Percentiles rank a stretch among this genome's conserved stretches.
Conservation (phyloP, 2,329 filamentous ascomycete species). For the Alternaria postmessia region DNA sequence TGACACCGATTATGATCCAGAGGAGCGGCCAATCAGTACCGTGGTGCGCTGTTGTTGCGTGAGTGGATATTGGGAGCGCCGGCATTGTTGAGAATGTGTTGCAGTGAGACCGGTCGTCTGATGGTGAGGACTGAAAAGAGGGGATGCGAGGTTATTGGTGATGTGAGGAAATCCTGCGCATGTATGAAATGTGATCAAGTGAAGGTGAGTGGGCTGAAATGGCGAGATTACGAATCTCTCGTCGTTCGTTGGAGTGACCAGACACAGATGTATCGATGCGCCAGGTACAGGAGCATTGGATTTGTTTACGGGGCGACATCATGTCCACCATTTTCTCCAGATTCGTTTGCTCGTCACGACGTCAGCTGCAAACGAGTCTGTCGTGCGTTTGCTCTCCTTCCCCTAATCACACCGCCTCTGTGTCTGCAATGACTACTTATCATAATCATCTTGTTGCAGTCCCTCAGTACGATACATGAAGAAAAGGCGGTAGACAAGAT, state of each 20-base stretch:
- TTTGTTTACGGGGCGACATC: not conserved
- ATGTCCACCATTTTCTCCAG: not conserved
- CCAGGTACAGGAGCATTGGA: not conserved
- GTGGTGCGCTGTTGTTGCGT: not conserved
- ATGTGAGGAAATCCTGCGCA: not conserved
- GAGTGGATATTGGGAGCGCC: not conserved
- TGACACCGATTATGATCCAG: constrained; percentile 8
- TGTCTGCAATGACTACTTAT: no score
- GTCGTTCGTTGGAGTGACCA: not conserved
- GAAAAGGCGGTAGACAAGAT: no score
- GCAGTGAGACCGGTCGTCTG: not conserved
- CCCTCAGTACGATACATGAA: no score
- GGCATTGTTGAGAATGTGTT: not conserved
- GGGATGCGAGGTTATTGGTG: not conserved
- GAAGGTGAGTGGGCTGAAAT: not conserved
- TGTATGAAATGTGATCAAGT: not conserved
- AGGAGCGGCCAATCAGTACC: constrained; percentile 13
- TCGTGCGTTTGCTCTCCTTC: not conserved
- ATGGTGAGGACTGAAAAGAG: not conserved
- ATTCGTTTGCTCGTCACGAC: not conserved
- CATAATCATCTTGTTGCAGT: no score
- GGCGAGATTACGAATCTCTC: not conserved
- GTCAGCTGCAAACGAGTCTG: not conserved
- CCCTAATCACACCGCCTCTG: no score
- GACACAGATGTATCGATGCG: not conserved